These are phyloP conservation scores for Backusella liffmaniae DNA, from an alignment of 192 early-diverging fungal genomes.

Conservation along the genomic window DNA sequence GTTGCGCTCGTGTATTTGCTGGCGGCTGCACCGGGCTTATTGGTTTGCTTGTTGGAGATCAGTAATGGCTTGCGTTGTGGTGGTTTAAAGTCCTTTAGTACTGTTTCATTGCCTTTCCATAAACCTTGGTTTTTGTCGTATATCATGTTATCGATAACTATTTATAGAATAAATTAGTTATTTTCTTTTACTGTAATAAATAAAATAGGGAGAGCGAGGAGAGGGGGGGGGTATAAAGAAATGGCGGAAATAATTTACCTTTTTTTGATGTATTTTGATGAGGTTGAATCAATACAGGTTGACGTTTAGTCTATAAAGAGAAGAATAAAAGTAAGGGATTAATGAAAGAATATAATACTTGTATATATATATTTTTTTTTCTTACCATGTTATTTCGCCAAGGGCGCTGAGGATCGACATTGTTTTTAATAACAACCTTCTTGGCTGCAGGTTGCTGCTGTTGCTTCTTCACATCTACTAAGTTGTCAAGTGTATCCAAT, in stretches of 20 bases:
- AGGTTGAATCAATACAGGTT: constrained; percentile 8
- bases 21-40: background rate
- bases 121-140: background rate
- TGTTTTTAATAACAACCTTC: background rate
- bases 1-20: background rate
- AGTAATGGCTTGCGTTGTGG: background rate
- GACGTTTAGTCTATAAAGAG: constrained; percentile 11
- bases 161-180: background rate
- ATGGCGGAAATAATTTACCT: background rate
- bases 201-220: background rate
- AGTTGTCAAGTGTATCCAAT: constrained; percentile 16
- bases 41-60: constrained; percentile 6
- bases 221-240: background rate
- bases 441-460: background rate
- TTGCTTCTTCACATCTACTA: background rate
- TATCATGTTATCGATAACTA: constrained; percentile 4
- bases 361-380: background rate
- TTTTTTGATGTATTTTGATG: constrained; percentile 6
- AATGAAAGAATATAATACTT: background rate
- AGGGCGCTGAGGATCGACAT: constrained; percentile 8
- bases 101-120: constrained; percentile 14
- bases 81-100: background rate
- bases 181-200: background rate
- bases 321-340: background rate
- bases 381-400: constrained; percentile 17